A percentile compares a stretch with the other conserved stretches of the same genome.
Conservation (phyloP, 345 rosid species). For the Schrenkiella parvula region DNA sequence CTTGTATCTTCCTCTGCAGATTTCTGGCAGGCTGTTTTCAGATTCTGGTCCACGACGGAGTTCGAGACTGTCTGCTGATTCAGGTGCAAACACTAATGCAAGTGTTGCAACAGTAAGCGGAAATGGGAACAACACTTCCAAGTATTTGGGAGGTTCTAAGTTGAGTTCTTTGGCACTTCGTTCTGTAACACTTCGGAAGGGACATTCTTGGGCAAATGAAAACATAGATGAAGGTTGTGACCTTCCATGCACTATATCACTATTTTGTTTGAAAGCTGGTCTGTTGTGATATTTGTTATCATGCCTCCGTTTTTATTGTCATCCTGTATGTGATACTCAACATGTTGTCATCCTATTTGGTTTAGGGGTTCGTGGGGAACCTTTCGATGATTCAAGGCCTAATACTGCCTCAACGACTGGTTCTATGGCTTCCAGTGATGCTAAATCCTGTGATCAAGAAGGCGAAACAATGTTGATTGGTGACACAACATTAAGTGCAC, state of each 20-base stretch:
- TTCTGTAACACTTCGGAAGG: slow-evolving; percentile 81
- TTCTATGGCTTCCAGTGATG: slow-evolving; percentile 45
- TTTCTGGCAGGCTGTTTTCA: slow-evolving; percentile 94
- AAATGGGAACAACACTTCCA: slow-evolving; percentile 69
- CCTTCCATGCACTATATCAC: not conserved
- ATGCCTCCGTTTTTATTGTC: not conserved
- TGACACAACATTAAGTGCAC: slow-evolving; percentile 41
- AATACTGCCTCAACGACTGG: slow-evolving; percentile 51
- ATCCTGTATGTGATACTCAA: slow-evolving; percentile 13
- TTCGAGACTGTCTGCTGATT: slow-evolving; percentile 75
- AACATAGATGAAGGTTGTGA: slow-evolving; percentile 80
- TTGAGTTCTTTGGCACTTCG: slow-evolving; percentile 70
- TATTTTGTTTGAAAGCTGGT: not conserved
- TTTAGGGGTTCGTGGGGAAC: slow-evolving; percentile 70
- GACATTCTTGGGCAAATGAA: slow-evolving; percentile 86
- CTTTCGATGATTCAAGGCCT: slow-evolving; percentile 66
- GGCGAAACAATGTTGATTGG: slow-evolving; percentile 45
- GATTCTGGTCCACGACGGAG: slow-evolving; percentile 94
- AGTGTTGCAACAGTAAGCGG: slow-evolving; percentile 51
- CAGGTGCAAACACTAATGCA: slow-evolving; percentile 51
- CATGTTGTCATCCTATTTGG: slow-evolving; percentile 11
- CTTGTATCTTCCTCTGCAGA: slow-evolving; percentile 42
- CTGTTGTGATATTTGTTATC: not conserved
- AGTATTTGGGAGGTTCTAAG: slow-evolving; percentile 82
- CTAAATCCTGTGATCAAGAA: slow-evolving; percentile 61